Base-by-base conservation (phyloP, 805 yeast genomes). In the Priceomyces medius region DNA sequence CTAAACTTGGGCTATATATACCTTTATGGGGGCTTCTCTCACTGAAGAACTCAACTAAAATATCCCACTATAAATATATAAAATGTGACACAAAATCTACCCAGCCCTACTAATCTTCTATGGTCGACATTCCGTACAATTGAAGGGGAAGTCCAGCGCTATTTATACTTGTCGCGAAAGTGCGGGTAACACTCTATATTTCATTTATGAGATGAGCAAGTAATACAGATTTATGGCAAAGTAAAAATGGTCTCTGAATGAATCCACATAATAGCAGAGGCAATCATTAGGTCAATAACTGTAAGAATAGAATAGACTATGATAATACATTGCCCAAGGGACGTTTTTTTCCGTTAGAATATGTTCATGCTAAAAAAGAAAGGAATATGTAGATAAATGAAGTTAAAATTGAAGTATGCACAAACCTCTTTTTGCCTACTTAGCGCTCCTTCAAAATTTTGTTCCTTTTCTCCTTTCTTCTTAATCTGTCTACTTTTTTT, bases 381-480 rank as follows among this genome's bases (percentile, higher is more conserved):
- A n/a, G n/a, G n/a, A n/a, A n/a, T n/a, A n/a, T n/a, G n/a, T n/a
- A n/a, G n/a, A n/a, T n/a, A n/a, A n/a, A n/a, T n/a, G n/a, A n/a
- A n/a, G n/a, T n/a, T n/a, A n/a, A n/a, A n/a, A n/a, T n/a, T n/a
- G n/a, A n/a, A n/a, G n/a, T n/a, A n/a, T n/a, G n/a, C n/a, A n/a
- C n/a, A n/a, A n/a, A n/a, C n/a, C 7, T 8, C 20, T 17, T 7
- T n/a, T n/a, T n/a, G n/a, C n/a, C n/a, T 9, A n/a, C n/a, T 38
- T 60, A 85, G 64, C 97, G 96, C 59, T 90, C 98, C 61, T 83
- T 88, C 61, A 90, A 80, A 56, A 89, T 71, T 69, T 91, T 91
- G 71, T 90, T 91, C 68, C 98, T 83, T 84, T 91, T 91, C 61
- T 91, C 99, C 59, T 85, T 82, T 71, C 85, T 83, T 68, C 85